phyloP scores from a whole-genome alignment of 2,329 filamentous ascomycete species.

The Penicillium sp. region DNA sequence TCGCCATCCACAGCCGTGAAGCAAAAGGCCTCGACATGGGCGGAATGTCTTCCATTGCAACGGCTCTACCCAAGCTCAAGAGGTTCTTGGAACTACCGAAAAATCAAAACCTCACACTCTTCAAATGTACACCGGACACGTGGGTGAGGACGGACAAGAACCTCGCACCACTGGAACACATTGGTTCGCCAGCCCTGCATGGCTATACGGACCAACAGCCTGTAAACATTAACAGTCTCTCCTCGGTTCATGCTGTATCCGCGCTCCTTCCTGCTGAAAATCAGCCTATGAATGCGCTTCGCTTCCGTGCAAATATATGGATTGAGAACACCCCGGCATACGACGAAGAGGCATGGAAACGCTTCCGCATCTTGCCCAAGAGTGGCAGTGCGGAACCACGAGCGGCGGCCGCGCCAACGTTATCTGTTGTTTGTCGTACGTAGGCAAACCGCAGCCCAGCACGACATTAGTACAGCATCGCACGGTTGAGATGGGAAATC shows the following conservation, averaged over 20 bases:
- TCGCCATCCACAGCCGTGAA: background rate
- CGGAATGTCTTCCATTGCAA: background rate
- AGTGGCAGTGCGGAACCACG: background rate
- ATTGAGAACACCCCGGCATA: background rate
- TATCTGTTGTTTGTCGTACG: background rate
- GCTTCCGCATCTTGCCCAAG: background rate
- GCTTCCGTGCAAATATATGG: constrained; percentile 1
- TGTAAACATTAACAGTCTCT: background rate
- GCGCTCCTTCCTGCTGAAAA: background rate
- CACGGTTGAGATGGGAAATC: background rate
- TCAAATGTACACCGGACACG: background rate
- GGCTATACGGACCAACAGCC: background rate
- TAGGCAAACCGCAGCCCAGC: background rate
- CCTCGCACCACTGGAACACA: background rate
- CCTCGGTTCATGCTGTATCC: background rate
- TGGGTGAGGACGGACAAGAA: background rate
- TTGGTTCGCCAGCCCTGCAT: background rate
- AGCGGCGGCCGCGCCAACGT: background rate
- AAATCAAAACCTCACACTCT: background rate
- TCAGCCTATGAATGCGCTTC: background rate
- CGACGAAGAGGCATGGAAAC: constrained; percentile 2
- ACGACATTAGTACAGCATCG: background rate
- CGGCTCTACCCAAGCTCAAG: background rate
- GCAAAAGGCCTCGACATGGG: background rate
- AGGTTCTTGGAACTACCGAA: background rate